phyloP scores from a whole-genome alignment of 2,329 filamentous ascomycete genomes.

The Lachnellula hyalina region DNA sequence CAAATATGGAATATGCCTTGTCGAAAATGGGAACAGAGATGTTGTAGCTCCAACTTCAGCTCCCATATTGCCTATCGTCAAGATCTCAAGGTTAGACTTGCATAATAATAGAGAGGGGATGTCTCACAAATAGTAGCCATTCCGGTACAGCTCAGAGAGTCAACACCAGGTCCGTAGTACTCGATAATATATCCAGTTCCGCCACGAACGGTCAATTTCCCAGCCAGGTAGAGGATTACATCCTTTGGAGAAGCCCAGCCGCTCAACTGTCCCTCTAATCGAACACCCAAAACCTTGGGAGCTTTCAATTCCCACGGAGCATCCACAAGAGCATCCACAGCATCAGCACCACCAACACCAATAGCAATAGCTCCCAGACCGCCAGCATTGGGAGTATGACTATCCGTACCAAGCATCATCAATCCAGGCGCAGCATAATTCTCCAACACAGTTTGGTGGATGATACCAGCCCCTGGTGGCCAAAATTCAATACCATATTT shows the following conservation, averaged over 20 bases:
- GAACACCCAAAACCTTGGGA: conserved; percentile 93
- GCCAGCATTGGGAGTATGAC: conserved; percentile 94
- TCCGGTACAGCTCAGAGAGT: conserved; percentile 84
- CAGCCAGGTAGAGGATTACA: conserved; percentile 54
- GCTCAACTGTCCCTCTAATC: conserved; percentile 80
- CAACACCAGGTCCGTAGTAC: conserved; percentile 91
- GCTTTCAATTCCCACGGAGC: conserved; percentile 98
- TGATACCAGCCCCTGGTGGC: conserved; percentile 97
- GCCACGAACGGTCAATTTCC: conserved; percentile 2
- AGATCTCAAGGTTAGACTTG: conserved; percentile 40
- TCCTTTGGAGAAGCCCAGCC: conserved; percentile 94
- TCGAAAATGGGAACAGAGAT: conserved; percentile 92
- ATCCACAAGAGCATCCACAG: conserved; percentile 96
- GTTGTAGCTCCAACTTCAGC: conserved; percentile 81
- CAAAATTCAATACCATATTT: conserved; percentile 99
- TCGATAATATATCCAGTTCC: conserved; percentile 68
- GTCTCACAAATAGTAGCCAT: conserved; percentile 82
- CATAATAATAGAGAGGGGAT: conserved; percentile 48
- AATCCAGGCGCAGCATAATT: conserved; percentile 99
- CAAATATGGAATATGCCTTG: conserved; percentile 79
- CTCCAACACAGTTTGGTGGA: conserved; percentile 97
- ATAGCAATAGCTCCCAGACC: conserved; percentile 93
- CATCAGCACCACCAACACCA: conserved; percentile 96
- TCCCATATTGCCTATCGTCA: conserved; percentile 16
- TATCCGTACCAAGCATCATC: conserved; percentile 96